These are phyloP conservation scores for Arthrobotrys pseudoclavata DNA, from an alignment of 2,329 filamentous ascomycete genomes.

Conservation along the genomic window DNA sequence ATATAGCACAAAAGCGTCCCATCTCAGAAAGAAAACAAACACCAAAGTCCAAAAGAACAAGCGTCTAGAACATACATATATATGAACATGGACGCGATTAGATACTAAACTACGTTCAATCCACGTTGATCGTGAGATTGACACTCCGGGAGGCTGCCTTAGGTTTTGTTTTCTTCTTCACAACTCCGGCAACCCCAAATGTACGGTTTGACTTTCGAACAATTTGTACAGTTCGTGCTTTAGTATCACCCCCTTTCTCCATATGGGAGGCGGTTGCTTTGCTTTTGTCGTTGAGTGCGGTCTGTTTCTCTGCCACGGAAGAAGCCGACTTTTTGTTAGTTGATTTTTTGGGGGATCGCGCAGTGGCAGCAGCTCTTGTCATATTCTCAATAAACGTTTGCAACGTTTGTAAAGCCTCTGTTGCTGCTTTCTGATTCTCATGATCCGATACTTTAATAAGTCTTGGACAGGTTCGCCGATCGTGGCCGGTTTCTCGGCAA, in stretches of 20 bases:
- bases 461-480: conserved; percentile 17
- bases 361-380: not conserved
- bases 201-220: not conserved
- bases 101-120: not conserved
- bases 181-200: not conserved
- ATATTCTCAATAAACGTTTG: not conserved
- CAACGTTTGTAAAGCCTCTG: not conserved
- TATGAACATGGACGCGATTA: too few species aligned
- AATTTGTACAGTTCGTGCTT: not conserved
- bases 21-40: too few species aligned
- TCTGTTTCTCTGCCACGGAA: not conserved
- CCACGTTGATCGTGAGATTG: not conserved
- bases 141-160: not conserved
- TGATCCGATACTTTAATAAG: not conserved
- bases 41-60: too few species aligned
- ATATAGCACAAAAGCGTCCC: too few species aligned
- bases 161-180: not conserved
- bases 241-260: not conserved
- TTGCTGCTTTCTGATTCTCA: not conserved
- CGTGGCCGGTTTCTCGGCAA: conserved; percentile 23
- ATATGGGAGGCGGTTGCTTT: not conserved
- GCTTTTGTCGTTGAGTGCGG: not conserved
- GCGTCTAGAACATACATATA: too few species aligned
- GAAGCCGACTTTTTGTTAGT: not conserved
- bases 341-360: not conserved